Base-by-base conservation (phyloP, 1,284 basidiomycete species). In the Mycena citricolor region DNA sequence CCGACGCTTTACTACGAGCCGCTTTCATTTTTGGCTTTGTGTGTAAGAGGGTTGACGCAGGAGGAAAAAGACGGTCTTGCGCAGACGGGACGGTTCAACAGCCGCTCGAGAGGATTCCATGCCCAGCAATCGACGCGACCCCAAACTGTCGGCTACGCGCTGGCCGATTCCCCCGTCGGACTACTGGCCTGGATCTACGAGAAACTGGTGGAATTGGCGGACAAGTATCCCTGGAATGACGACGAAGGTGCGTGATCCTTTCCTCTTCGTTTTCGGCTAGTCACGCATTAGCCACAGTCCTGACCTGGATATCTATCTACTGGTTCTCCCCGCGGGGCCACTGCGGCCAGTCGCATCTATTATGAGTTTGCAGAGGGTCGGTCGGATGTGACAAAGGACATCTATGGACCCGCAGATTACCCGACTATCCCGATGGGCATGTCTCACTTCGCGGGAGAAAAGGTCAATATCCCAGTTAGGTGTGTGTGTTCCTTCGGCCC, bases 161-260 rank as follows among this genome's bases (percentile, higher is more conserved):
- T 79, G 13, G 58, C 66, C 2, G 77, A 79, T 54, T 77, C 75
- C 4, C 78, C 78, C 4, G 64, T 70, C 5, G 77, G 75, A 1
- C 57, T 80, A 30, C 63, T 80, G 4, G 72, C 74, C 4, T 80
- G 77, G 74, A 73, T 80, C 32, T 75, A 76, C 36, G 77, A 79
- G 52, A 79, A 80, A 53, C 56, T 77, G 5, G 60, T 67, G n/a
- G 51, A 61, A 11, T 78, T 74, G 73, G 62, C 69, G 0, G 71
- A 76, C 24, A 51, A 55, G 1, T 78, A 77, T 48, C 60, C 60
- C 2, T 77, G 76, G 76, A 60, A 64, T 22, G 71, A 77, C 40
- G 75, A 77, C 21, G 68, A 71, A 57, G 62, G 69, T 74, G 5
- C 13, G 1, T 81, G 78, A 52, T 60, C 61, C 4, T 79, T 74